Conservation (phyloP, 441 rosid species). For the Daphne laureola region DNA sequence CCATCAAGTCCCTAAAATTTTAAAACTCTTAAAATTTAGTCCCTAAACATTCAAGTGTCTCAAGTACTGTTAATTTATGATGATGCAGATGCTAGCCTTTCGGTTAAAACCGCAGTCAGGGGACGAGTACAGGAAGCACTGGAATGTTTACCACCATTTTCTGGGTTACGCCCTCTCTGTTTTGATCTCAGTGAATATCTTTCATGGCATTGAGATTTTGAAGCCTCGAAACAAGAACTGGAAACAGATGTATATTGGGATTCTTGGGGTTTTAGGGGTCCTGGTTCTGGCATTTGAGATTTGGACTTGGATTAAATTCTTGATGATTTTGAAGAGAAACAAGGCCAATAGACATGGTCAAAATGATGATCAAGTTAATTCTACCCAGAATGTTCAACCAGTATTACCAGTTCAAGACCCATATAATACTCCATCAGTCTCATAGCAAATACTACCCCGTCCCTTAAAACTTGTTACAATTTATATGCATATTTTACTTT, state of each 20-base stretch:
- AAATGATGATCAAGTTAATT: too few relatives aligned
- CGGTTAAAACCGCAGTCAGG: constrained; percentile 19
- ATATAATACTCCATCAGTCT: too few relatives aligned
- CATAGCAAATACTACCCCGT: too few relatives aligned
- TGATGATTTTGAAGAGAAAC: not conserved
- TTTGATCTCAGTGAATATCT: constrained; percentile 36
- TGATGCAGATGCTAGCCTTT: constrained; percentile 33
- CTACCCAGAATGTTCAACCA: too few relatives aligned
- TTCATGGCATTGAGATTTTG: constrained; percentile 35
- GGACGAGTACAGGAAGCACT: constrained; percentile 37
- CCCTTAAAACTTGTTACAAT: too few relatives aligned
- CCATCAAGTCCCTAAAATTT: too few relatives aligned
- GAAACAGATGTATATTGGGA: constrained; percentile 33
- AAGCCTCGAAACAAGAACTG: constrained; percentile 24
- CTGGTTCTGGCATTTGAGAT: constrained; percentile 24
- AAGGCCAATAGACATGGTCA: too few relatives aligned
- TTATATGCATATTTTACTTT: too few relatives aligned
- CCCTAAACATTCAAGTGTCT: not conserved
- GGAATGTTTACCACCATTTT: constrained; percentile 56
- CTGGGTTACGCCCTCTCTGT: constrained; percentile 37
- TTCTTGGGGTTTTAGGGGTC: constrained; percentile 21
- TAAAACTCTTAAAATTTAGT: too few relatives aligned
- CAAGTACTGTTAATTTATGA: not conserved
- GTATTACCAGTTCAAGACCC: too few relatives aligned
- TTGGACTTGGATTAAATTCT: constrained; percentile 34